A percentile compares a stretch with the other conserved stretches of the same genome.
These are phyloP conservation scores for Blastomyces parvus DNA, from an alignment of 2,329 filamentous ascomycete species.

Conservation along the genomic window DNA sequence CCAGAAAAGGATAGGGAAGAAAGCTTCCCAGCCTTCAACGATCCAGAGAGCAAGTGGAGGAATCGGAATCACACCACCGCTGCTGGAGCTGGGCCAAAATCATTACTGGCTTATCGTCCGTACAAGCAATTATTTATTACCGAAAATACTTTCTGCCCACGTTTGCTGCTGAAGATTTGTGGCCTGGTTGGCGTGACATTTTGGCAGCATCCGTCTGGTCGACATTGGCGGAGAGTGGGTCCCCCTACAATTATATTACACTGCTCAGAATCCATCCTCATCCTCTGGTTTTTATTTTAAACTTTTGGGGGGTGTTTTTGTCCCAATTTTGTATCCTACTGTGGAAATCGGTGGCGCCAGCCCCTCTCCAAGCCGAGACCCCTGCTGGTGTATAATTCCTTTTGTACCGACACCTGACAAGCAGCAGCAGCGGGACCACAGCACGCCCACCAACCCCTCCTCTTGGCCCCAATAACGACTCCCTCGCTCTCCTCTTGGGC, in stretches of 20 bases:
- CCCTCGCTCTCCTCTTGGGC: neutral
- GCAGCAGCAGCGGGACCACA: neutral
- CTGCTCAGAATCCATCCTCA: neutral
- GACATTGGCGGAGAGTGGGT: neutral
- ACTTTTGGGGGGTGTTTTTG: neutral
- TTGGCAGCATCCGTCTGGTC: neutral
- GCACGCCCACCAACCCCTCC: neutral
- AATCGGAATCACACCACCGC: neutral
- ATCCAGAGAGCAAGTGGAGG: neutral
- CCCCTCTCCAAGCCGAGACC: neutral
- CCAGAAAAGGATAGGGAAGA: neutral
- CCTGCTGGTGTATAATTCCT: neutral
- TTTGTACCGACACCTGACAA: constrained; percentile 2
- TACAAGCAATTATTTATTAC: constrained; percentile 3
- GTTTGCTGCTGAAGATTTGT: neutral
- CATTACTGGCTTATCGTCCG: neutral
- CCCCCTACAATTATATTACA: neutral
- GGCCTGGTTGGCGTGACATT: constrained; percentile 1
- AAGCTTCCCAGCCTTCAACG: neutral
- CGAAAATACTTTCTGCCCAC: neutral
- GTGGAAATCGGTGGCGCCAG: neutral
- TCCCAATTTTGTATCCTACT: neutral
- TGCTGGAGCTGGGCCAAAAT: neutral
- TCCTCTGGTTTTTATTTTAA: neutral
- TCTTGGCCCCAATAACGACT: constrained; percentile 1